Evolutionary conservation across 179 eudicot genomes (phyloP).

Genomic region (Gypsophila paniculata): DNA sequence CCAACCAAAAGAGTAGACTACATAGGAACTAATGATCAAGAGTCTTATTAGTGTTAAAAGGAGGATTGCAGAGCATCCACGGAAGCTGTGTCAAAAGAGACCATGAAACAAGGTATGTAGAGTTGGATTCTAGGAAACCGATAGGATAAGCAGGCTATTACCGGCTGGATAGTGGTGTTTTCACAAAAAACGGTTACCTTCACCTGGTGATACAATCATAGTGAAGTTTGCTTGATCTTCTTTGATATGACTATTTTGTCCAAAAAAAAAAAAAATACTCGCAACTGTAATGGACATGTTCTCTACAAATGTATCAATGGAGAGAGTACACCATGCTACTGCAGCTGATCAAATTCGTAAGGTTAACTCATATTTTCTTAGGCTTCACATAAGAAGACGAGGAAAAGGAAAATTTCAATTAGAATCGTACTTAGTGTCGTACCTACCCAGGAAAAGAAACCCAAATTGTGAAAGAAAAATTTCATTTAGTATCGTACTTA

Average conservation of each 20-base stretch:
- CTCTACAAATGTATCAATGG: neutral
- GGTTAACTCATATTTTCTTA: neutral
- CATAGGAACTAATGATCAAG: neutral
- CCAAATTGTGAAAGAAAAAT: neutral
- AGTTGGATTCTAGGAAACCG: neutral
- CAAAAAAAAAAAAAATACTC: neutral
- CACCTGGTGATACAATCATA: neutral
- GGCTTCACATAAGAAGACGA: neutral
- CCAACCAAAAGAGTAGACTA: neutral
- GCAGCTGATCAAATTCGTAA: neutral
- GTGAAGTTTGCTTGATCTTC: neutral
- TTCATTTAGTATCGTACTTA: neutral
- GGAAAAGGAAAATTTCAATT: too few species aligned
- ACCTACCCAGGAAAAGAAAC: neutral
- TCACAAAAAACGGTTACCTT: neutral
- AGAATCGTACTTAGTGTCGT: too few species aligned
- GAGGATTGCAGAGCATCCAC: neutral
- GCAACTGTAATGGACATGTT: neutral
- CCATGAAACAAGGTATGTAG: neutral
- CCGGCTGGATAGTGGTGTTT: neutral
- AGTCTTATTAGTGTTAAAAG: neutral
- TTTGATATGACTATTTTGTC: neutral
- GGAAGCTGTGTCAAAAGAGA: too few species aligned
- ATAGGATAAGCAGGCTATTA: neutral
- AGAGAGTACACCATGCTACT: neutral